Conservation (phyloP, 2,329 filamentous ascomycete genomes). For the Colletotrichum sp. region DNA sequence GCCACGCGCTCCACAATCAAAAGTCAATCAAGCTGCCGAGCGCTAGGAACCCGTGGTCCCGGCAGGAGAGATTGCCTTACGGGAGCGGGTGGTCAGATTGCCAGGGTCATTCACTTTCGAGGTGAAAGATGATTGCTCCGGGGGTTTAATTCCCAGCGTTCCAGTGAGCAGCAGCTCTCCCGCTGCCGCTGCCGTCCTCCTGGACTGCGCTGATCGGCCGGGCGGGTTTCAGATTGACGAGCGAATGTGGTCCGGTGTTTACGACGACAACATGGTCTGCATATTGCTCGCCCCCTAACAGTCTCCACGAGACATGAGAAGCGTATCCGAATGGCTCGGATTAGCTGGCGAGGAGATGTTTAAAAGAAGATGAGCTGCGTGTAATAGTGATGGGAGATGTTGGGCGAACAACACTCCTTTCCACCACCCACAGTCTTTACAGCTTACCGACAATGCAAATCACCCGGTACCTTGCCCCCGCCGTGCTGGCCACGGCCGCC, state of each 20-base stretch:
- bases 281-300: not conserved
- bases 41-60: not conserved
- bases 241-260: not conserved
- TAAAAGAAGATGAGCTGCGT: not conserved
- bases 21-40: not conserved
- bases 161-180: not conserved
- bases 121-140: not conserved
- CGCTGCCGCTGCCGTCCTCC: not conserved
- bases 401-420: not conserved
- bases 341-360: not conserved
- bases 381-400: too few relatives aligned
- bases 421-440: not conserved
- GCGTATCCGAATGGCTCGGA: not conserved
- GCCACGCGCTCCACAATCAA: not conserved
- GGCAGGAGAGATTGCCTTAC: not conserved
- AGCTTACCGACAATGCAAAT: not conserved
- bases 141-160: not conserved
- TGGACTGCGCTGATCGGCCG: not conserved
- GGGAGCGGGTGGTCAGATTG: not conserved
- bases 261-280: not conserved
- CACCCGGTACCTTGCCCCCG: not conserved
- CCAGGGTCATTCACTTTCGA: not conserved
- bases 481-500: not conserved
- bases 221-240: slow-evolving; percentile 1
- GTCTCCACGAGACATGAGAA: not conserved